Evolutionary conservation across 2,329 filamentous ascomycete genomes (phyloP).

Genomic region (Furcasterigmium sp.): DNA sequence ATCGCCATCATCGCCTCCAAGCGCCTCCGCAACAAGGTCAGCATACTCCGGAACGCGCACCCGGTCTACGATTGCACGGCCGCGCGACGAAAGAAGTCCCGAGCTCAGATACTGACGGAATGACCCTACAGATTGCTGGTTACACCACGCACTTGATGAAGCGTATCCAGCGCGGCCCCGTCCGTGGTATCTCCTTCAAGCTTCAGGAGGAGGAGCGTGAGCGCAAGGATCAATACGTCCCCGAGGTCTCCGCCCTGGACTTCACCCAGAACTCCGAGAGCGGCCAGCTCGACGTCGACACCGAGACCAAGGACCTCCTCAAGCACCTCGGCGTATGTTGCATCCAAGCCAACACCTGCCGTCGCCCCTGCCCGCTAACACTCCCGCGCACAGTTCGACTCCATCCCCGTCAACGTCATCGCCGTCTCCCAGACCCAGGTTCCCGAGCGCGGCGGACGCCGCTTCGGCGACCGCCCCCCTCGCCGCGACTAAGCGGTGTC

Average conservation of each 20-base stretch:
- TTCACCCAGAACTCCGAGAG: slow-evolving; percentile 91
- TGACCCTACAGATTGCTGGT: slow-evolving; percentile 70
- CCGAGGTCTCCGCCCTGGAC: slow-evolving; percentile 97
- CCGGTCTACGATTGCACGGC: too few relatives aligned
- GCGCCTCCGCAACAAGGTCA: slow-evolving; percentile 98
- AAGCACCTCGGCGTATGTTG: slow-evolving; percentile 95
- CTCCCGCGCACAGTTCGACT: slow-evolving; percentile 69
- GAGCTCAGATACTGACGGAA: slow-evolving; percentile 4
- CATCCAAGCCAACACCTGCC: neutral
- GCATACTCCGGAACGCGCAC: slow-evolving; percentile 10
- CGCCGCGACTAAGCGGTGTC: slow-evolving; percentile 35
- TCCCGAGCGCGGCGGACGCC: slow-evolving; percentile 70
- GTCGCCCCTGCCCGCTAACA: slow-evolving; percentile 20
- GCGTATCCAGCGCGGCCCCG: slow-evolving; percentile 98
- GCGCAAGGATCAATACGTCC: slow-evolving; percentile 99
- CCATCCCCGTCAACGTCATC: slow-evolving; percentile 94
- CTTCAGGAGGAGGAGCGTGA: slow-evolving; percentile 99
- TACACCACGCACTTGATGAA: slow-evolving; percentile 99
- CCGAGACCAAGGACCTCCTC: slow-evolving; percentile 97
- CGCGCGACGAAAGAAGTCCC: neutral
- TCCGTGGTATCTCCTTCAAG: slow-evolving; percentile 99
- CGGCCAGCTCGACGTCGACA: slow-evolving; percentile 90
- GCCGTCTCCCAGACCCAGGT: slow-evolving; percentile 84
- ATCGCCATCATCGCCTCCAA: slow-evolving; percentile 99
- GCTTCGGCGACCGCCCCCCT: slow-evolving; percentile 63